Conservation (phyloP, 441 rosid genomes). For the Theobroma grandiflorum region DNA sequence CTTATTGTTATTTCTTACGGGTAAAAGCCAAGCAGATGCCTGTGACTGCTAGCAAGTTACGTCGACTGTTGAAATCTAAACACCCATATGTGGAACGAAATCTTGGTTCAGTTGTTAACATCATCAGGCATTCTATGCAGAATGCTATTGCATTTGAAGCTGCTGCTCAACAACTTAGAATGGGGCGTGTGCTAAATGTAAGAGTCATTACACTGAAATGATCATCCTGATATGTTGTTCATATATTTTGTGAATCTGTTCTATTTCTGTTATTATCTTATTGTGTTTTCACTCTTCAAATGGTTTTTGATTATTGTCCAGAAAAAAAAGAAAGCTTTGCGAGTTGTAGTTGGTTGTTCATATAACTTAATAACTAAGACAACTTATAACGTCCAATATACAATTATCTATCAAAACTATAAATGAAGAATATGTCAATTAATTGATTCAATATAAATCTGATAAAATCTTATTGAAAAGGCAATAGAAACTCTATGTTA, state of each 20-base stretch:
- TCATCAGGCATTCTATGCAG: constrained; percentile 74
- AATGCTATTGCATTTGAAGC: constrained; percentile 73
- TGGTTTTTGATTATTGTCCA: background rate
- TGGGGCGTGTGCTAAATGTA: constrained; percentile 51
- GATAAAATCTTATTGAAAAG: background rate
- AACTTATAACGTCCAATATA: background rate
- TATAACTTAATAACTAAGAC: background rate
- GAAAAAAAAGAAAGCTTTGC: background rate
- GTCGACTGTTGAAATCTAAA: constrained; percentile 63
- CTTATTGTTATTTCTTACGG: constrained; percentile 28
- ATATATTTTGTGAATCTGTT: background rate
- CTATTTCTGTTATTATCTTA: background rate
- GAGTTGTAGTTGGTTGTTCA: background rate
- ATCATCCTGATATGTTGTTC: background rate
- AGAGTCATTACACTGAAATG: constrained; percentile 33
- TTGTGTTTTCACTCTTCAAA: constrained; percentile 11
- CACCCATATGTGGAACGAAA: constrained; percentile 75
- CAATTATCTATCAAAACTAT: background rate
- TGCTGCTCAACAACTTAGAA: constrained; percentile 59
- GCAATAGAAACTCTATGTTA: background rate
- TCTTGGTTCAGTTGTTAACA: constrained; percentile 60
- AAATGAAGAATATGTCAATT: background rate
- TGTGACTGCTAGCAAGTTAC: constrained; percentile 60
- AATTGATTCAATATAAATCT: background rate
- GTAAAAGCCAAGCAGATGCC: constrained; percentile 90